Conservation (phyloP, 1,139 yeast species). For the Wickerhamomyces sp. region DNA sequence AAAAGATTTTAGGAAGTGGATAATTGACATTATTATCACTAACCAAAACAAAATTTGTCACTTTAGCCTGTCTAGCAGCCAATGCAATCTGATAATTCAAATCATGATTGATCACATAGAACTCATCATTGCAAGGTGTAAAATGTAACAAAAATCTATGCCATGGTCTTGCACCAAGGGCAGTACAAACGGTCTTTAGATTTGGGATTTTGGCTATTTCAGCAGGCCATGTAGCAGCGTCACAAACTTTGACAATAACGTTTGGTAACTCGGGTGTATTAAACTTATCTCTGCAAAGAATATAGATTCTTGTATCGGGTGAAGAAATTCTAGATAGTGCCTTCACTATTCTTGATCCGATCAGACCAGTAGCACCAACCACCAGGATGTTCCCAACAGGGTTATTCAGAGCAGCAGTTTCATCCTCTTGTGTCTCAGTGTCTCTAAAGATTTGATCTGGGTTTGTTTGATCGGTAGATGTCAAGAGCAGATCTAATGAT, state of each 20-base stretch:
- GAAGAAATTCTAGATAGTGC: conserved; percentile 4
- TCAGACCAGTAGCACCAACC: conserved; percentile 16
- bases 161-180: conserved; percentile 8
- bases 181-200: conserved; percentile 11
- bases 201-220: conserved; percentile 11
- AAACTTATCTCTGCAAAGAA: conserved; percentile 9
- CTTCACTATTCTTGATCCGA: conserved; percentile 12
- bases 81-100: conserved; percentile 10
- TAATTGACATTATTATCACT: conserved; percentile 6
- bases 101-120: conserved; percentile 9
- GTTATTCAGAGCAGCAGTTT: not conserved
- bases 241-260: conserved; percentile 6
- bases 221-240: conserved; percentile 7
- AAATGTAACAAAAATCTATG: conserved; percentile 1
- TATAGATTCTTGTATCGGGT: conserved; percentile 5
- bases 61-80: conserved; percentile 9
- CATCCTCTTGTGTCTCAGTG: not conserved
- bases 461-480: not conserved
- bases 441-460: not conserved
- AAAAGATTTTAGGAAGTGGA: conserved; percentile 5
- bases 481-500: not conserved
- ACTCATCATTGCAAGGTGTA: conserved; percentile 1
- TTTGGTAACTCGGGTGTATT: conserved; percentile 6
- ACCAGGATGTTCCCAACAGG: conserved; percentile 7
- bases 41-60: conserved; percentile 6